phyloP scores from a whole-genome alignment of 2,329 filamentous ascomycete species.

The Lecanosticta acicola region DNA sequence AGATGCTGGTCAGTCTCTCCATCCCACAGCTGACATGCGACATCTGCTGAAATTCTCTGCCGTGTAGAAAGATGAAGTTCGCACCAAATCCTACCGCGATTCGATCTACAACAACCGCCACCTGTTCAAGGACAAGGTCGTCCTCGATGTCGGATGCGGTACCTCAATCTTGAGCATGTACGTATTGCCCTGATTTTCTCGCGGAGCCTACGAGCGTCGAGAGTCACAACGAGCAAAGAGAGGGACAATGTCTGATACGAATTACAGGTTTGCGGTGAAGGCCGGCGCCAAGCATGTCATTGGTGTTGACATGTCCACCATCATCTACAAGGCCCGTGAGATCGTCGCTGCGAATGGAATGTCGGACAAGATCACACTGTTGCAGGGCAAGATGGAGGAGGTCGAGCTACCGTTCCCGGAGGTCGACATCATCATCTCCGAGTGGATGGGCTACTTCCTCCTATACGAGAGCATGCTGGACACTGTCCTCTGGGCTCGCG shows the following conservation, averaged over 20 bases:
- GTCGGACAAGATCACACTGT: conserved; percentile 89
- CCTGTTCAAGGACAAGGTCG: conserved; percentile 83
- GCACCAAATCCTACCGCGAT: conserved; percentile 94
- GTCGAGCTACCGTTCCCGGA: conserved; percentile 87
- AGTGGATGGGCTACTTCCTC: conserved; percentile 99
- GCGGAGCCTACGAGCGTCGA: neutral
- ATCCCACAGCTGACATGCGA: conserved; percentile 5
- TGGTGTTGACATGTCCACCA: conserved; percentile 98
- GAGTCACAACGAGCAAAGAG: conserved; percentile 1
- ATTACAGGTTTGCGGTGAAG: conserved; percentile 82
- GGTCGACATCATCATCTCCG: conserved; percentile 98
- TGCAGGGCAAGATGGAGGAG: conserved; percentile 99
- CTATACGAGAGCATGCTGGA: conserved; percentile 99
- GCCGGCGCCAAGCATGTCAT: conserved; percentile 98
- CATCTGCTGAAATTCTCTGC: neutral
- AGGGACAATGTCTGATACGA: conserved; percentile 10
- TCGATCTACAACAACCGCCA: conserved; percentile 96
- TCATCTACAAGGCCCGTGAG: conserved; percentile 96
- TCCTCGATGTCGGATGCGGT: conserved; percentile 95
- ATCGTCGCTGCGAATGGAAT: conserved; percentile 91
- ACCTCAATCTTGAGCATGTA: conserved; percentile 99
- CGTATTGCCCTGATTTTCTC: conserved; percentile 35
- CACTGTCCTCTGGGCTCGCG: conserved; percentile 92
- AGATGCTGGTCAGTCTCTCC: conserved; percentile 70
- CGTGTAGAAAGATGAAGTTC: conserved; percentile 90